Evolutionary conservation across 2,329 filamentous ascomycete species (phyloP), one percentile per base, ranked within the genome.

Genomic region (Nemania sp.): DNA sequence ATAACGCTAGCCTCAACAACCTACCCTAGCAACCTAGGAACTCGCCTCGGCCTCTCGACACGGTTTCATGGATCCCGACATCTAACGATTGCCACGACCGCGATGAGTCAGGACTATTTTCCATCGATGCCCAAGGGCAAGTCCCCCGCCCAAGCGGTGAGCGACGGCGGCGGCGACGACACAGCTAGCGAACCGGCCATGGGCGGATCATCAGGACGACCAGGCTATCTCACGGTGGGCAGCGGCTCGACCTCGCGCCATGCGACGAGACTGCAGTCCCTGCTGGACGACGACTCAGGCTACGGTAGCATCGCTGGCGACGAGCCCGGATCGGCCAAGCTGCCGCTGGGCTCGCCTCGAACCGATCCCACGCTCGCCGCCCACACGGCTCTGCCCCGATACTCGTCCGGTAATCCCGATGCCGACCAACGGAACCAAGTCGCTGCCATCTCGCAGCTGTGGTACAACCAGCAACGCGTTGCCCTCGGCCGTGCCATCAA

Each of bases 381-480:
- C 66, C 77, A 80, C 64, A 71, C 73, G 59, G 72, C 76, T 42
- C 69, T 76, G 50, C 73, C 74, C 45, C 69, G 73, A 24, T 71
- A 74, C n/a, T n/a, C n/a, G 60, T 72, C 73, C 55, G 66, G 63
- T 54, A 59, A 67, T 70, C 76, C 77, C 39, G 85, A 89, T 46
- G 77, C 84, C 60, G 87, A 90, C 67, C 81, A 82, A 65, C 81
- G 83, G 61, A 77, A 81, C 39, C 84, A 93, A 61, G 87, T 90
- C 31, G 89, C 88, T 67, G 90, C 96, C 72, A 85, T 97, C 43
- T 88, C 96, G 68, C 94, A 97, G 75, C 81, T 97, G 61, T 90
- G 90, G 79, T 97, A 96, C 75, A 97, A 97, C 72, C 85, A 91
- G 66, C 96, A 97, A 70, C 86, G 92, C 54, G 89, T 86, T 5